Base-by-base conservation (phyloP, 1,139 yeast genomes). In the Diutina catenulata region DNA sequence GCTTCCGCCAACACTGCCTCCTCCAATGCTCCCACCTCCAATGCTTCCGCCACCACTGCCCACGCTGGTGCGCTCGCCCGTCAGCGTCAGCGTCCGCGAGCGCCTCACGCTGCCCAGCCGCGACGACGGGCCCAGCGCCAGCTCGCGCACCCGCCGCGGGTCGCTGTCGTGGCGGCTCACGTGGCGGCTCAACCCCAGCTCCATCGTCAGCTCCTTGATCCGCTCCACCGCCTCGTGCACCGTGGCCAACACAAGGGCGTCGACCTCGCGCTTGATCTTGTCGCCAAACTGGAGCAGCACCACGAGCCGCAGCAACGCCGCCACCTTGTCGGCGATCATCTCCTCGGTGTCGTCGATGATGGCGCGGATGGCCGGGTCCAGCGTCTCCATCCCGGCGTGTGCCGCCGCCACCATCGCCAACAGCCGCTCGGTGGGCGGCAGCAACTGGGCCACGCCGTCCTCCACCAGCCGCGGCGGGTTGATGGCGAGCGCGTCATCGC, bases 281-380 rank as follows among this genome's bases (percentile, higher is more conserved):
- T 81, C 81, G n/a, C 84, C 76, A 51, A 82, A 87, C 42, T 80
- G 76, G 41, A 84, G 62, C 3, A 88, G 74, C 42, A 91, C 82
- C 21, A 84, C 80, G 45, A 84, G 64, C 47, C 97, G 64, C 15
- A 77, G 63, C n/a, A 87, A 68, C 0, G 86, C 71, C 39, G 80
- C 87, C 2, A 84, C 70, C 51, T 91, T 88, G 22, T 73, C 76
- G 39, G 65, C 64, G 1, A 82, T 77, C 26, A 81, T 53, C 1
- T 50, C 53, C 44, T 74, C 73, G 0, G 95, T 83, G 48, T 86
- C 95, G 16, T 69, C 75, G 3, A 81, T 70, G 20, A 87, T 58
- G 15, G 74, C 55, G 38, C 66, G 63, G 18, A 84, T 68, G 0
- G 87, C 87, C 2, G 75, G 71, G 46, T 81, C 87, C 13, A 77